Evolutionary conservation across 1,139 yeast species (phyloP).

Genomic region (Protomyces gravidus): DNA sequence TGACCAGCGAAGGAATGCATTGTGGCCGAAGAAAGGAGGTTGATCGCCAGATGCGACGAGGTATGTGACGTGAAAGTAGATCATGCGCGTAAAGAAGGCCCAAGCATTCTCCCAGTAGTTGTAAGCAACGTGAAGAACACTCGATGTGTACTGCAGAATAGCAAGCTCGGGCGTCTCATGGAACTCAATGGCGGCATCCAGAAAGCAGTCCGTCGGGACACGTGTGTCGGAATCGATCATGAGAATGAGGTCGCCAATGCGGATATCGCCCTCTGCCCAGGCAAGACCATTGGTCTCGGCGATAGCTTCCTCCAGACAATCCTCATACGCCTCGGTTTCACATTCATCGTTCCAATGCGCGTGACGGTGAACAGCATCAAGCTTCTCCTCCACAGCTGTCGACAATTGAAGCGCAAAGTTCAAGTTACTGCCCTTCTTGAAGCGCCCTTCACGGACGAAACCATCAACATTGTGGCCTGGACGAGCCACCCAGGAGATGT

Average conservation of each 20-base stretch:
- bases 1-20: constrained; percentile 32
- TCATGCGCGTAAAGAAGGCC: constrained; percentile 31
- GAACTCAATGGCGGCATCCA: constrained; percentile 33
- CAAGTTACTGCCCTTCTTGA: constrained; percentile 19
- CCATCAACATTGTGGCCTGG: constrained; percentile 32
- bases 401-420: constrained; percentile 28
- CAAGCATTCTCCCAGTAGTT: constrained; percentile 10
- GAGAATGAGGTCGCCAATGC: constrained; percentile 32
- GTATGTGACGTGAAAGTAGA: constrained; percentile 31
- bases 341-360: constrained; percentile 27
- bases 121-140: constrained; percentile 7
- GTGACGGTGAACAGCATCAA: constrained; percentile 30
- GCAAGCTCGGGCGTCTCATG: constrained; percentile 3
- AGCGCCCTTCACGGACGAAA: constrained; percentile 20
- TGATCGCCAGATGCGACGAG: constrained; percentile 31
- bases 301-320: background rate
- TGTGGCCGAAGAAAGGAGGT: constrained; percentile 32
- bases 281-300: constrained; percentile 5
- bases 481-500: constrained; percentile 31
- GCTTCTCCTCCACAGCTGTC: constrained; percentile 29
- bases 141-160: constrained; percentile 11
- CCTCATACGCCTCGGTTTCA: constrained; percentile 1
- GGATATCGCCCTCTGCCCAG: constrained; percentile 32
- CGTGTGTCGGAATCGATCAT: constrained; percentile 33
- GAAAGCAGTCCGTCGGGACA: constrained; percentile 31